Percentiles rank a stretch among this genome's conserved stretches.
Conservation (phyloP, 1,139 yeast genomes). For the Candida pseudocylindracea region DNA sequence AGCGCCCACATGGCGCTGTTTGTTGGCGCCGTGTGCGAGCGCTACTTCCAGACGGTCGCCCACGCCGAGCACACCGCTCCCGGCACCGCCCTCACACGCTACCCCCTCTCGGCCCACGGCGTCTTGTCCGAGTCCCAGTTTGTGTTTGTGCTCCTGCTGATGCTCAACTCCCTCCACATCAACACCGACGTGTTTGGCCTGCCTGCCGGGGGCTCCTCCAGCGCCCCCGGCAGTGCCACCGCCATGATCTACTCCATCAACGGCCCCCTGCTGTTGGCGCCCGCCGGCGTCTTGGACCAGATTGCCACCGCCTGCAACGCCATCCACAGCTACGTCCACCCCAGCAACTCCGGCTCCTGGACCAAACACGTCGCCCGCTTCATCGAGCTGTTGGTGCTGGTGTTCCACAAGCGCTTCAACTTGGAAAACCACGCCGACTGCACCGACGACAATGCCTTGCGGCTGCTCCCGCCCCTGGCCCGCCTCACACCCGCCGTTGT, state of each 20-base stretch:
- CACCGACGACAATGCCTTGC: conserved; percentile 11
- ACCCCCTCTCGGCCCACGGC: conserved; percentile 12
- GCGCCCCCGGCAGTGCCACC: too few species aligned
- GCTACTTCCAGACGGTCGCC: too few species aligned
- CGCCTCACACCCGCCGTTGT: conserved; percentile 21
- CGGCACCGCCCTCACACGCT: too few species aligned
- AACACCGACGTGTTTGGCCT: conserved; percentile 17
- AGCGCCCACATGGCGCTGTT: too few species aligned
- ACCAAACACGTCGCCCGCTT: conserved; percentile 46
- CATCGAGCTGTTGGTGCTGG: conserved; percentile 28
- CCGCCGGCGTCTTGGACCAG: conserved; percentile 27
- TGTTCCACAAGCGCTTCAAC: conserved; percentile 33
- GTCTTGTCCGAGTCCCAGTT: conserved; percentile 41
- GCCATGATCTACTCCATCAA: conserved; percentile 30
- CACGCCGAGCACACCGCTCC: too few species aligned
- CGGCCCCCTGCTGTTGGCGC: conserved; percentile 18
- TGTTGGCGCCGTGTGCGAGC: too few species aligned
- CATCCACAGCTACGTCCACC: conserved; percentile 73
- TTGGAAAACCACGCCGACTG: conserved; percentile 11
- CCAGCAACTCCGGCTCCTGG: conserved; percentile 83
- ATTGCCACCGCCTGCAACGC: conserved; percentile 39
- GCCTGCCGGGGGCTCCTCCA: too few species aligned
- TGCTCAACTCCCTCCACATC: conserved; percentile 30
- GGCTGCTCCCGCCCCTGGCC: conserved; percentile 15
- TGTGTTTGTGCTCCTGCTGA: conserved; percentile 28